phyloP scores from a whole-genome alignment of 2,329 filamentous ascomycete genomes.

The Erysiphe neolycopersici region DNA sequence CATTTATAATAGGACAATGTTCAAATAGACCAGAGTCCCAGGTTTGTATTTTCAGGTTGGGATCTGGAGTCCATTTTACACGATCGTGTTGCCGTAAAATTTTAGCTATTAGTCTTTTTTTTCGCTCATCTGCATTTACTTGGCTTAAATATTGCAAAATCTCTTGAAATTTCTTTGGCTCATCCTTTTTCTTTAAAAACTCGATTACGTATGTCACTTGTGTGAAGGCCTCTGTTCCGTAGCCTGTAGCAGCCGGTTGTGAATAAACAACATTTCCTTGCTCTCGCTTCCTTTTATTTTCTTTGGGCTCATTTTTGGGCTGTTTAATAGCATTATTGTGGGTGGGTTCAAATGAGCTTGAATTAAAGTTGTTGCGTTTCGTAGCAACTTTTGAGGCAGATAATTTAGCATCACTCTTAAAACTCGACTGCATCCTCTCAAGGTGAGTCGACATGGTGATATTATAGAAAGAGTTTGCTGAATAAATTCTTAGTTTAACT shows the following conservation, averaged over 20 bases:
- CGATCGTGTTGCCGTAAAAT: conserved; percentile 39
- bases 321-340: conserved; percentile 28
- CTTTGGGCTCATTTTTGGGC: conserved; percentile 28
- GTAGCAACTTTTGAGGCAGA: conserved; percentile 34
- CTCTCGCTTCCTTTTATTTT: conserved; percentile 35
- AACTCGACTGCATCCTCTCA: conserved; percentile 35
- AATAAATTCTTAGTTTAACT: too few species aligned
- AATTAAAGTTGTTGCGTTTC: conserved; percentile 21
- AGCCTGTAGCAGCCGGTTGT: conserved; percentile 49
- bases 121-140: conserved; percentile 29
- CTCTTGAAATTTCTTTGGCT: conserved; percentile 43
- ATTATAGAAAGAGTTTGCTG: neutral
- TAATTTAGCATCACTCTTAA: conserved; percentile 32
- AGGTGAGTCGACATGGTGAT: conserved; percentile 31
- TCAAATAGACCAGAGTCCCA: conserved; percentile 48
- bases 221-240: conserved; percentile 57
- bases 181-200: conserved; percentile 47
- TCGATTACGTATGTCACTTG: conserved; percentile 72
- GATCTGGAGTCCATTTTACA: conserved; percentile 28
- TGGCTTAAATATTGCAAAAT: conserved; percentile 62
- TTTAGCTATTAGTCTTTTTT: conserved; percentile 36
- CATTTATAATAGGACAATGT: conserved; percentile 64
- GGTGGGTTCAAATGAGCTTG: conserved; percentile 29
- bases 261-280: conserved; percentile 37
- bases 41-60: conserved; percentile 34